phyloP scores from a whole-genome alignment of 345 rosid genomes.

The Eucalyptus fibrosa region DNA sequence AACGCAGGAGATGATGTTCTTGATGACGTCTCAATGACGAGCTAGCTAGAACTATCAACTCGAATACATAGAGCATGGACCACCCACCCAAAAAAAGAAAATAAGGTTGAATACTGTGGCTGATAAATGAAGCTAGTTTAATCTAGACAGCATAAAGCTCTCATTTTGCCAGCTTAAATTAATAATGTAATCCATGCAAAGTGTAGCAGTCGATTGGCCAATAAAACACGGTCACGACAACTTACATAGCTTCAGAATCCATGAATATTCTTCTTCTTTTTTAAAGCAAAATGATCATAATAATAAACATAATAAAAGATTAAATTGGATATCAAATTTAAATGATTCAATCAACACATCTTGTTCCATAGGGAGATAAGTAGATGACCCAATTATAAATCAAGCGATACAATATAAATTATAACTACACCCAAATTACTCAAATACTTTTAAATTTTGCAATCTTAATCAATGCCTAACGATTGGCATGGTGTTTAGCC shows the following conservation, averaged over 20 bases:
- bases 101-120: not conserved
- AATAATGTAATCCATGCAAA: not conserved
- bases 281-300: not conserved
- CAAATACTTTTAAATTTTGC: rapidly evolving
- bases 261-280: not conserved
- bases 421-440: not conserved
- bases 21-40: not conserved
- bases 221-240: not conserved
- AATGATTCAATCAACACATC: not conserved
- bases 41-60: not conserved
- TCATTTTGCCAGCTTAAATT: not conserved
- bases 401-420: not conserved
- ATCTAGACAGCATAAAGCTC: not conserved
- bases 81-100: not conserved
- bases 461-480: not conserved
- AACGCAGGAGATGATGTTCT: not conserved
- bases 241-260: not conserved
- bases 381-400: not conserved
- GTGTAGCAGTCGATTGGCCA: not conserved
- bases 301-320: not conserved
- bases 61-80: not conserved
- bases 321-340: not conserved
- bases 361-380: not conserved
- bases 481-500: not conserved
- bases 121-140: not conserved